Conservation (phyloP, 495 filamentous ascomycete genomes). For the Xylaria curta region DNA sequence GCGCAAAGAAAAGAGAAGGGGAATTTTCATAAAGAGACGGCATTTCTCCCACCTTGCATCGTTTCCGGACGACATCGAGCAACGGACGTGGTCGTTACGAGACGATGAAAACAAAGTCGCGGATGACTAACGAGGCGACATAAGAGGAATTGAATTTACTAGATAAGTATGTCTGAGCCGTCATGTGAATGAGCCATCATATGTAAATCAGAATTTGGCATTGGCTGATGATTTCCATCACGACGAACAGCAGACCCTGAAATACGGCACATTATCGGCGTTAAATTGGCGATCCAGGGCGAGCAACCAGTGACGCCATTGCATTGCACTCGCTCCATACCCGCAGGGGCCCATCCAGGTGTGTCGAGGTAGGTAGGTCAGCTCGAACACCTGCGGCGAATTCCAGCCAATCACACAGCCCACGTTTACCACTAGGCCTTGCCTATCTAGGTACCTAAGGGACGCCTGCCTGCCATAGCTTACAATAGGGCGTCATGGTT, state of each 20-base stretch:
- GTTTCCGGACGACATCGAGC: background rate
- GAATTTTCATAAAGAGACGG: background rate
- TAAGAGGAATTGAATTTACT: background rate
- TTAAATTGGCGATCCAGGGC: background rate
- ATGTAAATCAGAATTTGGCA: background rate
- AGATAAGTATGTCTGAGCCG: background rate
- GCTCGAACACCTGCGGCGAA: background rate
- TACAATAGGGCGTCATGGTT: slow-evolving; percentile 13
- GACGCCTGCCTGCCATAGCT: background rate
- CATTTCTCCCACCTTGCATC: background rate
- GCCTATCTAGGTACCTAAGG: background rate
- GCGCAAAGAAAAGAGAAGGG: slow-evolving; percentile 9
- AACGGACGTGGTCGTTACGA: background rate
- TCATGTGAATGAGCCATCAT: background rate
- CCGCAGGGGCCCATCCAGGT: background rate
- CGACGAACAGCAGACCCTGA: background rate
- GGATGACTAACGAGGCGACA: background rate
- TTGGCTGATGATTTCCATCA: background rate
- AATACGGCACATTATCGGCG: slow-evolving; percentile 3
- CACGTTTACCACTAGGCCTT: background rate
- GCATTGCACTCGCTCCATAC: background rate
- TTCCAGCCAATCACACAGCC: slow-evolving; percentile 19
- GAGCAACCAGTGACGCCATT: slow-evolving; percentile 10
- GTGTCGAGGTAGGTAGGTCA: slow-evolving; percentile 5
- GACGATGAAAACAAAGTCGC: background rate